Base-by-base conservation (phyloP, 768 basidiomycete species). In the Mycena vitilis region DNA sequence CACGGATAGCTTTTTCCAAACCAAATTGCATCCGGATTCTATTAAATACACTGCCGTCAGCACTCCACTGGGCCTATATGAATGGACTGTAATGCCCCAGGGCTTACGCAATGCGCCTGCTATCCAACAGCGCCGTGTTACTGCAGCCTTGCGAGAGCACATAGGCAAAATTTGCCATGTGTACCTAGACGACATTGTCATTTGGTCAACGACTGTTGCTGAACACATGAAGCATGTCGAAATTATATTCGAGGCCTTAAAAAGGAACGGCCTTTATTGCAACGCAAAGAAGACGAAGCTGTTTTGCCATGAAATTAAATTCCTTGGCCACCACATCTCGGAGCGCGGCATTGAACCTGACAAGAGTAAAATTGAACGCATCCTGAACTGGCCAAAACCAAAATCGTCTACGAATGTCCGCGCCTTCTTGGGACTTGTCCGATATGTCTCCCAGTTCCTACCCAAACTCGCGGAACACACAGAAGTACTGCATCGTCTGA, bases 171-270 rank as follows among this genome's bases (percentile, higher is more conserved):
- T 85, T 52, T 82, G 82, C 58, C 81, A 85, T 62, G 77, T 84
- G 0, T 86, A 86, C 65, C 73, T 86, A 0, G 82, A 86, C 61
- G 79, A 85, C 58, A 82, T 85, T 48, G 73, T 86, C 16, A 83
- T 85, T 30, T 86, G 81, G 80, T 86, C 83, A 0, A 12, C 82
- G 0, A 66, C 73, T 0, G 20, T 80, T 0, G 79, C 79, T 5
- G 79, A 83, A 57, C 84, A 85, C 34, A 47, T 65, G 0, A 0
- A 36, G 1, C 64, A 81, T 58, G 69, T 81, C 1, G 9, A 36
- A 0, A 18, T 57, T 0, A 67, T 82, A 0, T 66, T 82, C 0
- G 18, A 69, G 0, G 74, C 77, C 0, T 63, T 82, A 0, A 30
- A 68, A 0, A 60, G 64, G 4, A 69, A 73, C 1, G 49, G 30